Evolutionary conservation across 352 stramenopile species (phyloP), one percentile per base, ranked within the genome.

Genomic region (Thraustochytrium striatum): DNA sequence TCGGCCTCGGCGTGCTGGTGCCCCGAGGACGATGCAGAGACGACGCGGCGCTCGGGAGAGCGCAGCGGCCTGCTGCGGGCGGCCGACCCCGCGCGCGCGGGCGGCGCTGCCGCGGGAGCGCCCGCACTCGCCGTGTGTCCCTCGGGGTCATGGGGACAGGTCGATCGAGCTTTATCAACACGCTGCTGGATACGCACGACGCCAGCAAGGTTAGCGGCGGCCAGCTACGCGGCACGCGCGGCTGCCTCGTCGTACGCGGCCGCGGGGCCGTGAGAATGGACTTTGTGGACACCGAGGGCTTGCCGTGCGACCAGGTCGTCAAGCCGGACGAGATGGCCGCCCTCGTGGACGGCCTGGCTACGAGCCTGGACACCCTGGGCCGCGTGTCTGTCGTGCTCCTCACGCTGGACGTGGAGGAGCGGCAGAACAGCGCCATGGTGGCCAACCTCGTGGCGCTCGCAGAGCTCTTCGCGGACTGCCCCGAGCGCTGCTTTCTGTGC

Each of bases 211-310:
- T 75, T 3, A 55, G 30, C 13, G 65, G 65, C 65, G 65, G 65
- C 32, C 65, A 75, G 65, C 65, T 75, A 13, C 44, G 65, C 16
- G 65, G 65, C 50, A 75, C 65, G 43, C 65, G 65, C 2, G 65
- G 65, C 32, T 75, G 65, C 36, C 41, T 32, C 39, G 65, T 75
- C 5, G 7, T 35, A 19, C 44, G 65, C 28, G 33, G 25, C 9
- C 36, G 43, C 2, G n/a, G 30, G 16, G 47, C 47, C 16, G 47
- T 55, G 47, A 25, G 16, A 25, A 21, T 75, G 11, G 65, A 75
- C 44, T 75, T 50, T 30, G 52, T 75, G 21, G 65, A 75, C 65
- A 47, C 41, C 44, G 65, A 75, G 32, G 65, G 65, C 35, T 25
- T 75, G 8, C 65, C 41, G 11, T 13, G 65, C 7, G 65, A 75